Base-by-base conservation (phyloP, 2,329 filamentous ascomycete species). In the Cytospora piceicola region DNA sequence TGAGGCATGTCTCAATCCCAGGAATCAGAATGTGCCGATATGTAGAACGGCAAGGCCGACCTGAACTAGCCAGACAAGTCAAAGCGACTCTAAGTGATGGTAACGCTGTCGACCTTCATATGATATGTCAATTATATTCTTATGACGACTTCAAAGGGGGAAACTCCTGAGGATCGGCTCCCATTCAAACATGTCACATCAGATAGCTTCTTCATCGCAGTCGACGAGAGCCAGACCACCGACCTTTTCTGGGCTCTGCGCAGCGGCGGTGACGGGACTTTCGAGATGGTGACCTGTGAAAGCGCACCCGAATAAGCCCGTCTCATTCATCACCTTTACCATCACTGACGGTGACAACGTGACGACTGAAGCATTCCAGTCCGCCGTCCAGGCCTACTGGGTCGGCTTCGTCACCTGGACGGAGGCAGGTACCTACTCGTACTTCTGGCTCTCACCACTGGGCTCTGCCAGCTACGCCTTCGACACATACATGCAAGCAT, bases 351-450 rank as follows among this genome's bases (percentile, higher is more conserved):
- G 83, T 70, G 72, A 85, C 64, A 77, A 79, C 62, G 74, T 81
- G 58, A 71, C 81, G 59, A 80, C 78, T 63, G 24, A 89, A 86
- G 4, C 86, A 0, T 88, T 82, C 75, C 88, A 81, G 70, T 70
- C 78, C 51, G 81, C 79, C 1, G 76, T 88, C 29, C 73, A 78
- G 64, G 72, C 75, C 30, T 75, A 76, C 34, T 78, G 85, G 46
- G 80, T 81, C 75, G 90, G 86, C 32, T 73, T 75, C 42, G 65
- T 72, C 0, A 73, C 72, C 3, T 79, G 86, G 64, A 77, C 83
- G 15, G 83, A 84, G 66, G 75, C 79, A 2, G 85, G 84, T 15
- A 77, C 78, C 22, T 86, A 82, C 73, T 79, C 77, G 64, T 75
- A 75, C 69, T 65, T 70, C 69, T 56, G 69, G 24, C 65, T 74